Base-by-base conservation (phyloP, 1,284 basidiomycete species). In the Schizophyllum commune region DNA sequence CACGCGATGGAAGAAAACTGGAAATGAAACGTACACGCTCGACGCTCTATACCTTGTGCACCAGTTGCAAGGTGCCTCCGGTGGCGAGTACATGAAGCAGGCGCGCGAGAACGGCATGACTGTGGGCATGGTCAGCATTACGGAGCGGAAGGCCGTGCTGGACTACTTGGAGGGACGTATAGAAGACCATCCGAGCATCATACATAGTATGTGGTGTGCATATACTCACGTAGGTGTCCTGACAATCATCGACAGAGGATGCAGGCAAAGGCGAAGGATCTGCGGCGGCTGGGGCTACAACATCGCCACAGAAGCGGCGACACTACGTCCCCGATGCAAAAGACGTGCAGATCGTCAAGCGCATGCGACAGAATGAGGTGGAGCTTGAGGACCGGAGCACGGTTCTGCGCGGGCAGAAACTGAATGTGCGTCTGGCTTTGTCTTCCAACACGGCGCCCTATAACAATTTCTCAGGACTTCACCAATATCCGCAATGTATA, bases 1-100 rank as follows among this genome's bases (percentile, higher is more conserved):
- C 15, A 96, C 94, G 1, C 83, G 94, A 39, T 86, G 91, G 74
- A 79, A 82, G 64, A 85, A 88, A 69, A 79, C 69, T 71, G 76
- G 1, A 74, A 75, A 77, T 17, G 89, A 91, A 60, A 89, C 91
- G 67, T 92, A 91, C 73, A 81, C 88, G 6, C 72, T 94, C 17
- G 90, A 91, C 61, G 90, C 92, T 2, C 77, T 96, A 5, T 89
- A 91, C 68, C 78, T 95, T 15, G 88, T 89, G 51, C 96, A 88
- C 88, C 75, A 85, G 1, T 79, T 90, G 52, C 79, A 84, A 57
- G 89, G 92, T 69, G 83, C 83, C 0, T 79, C 84, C 1, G 84
- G 86, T 39, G 89, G 88, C 22, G 92, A 95, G 67, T 97, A 96
- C 73, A 86, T 96, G 82, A 88, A 88, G 72, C 87, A 91, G 67